Percentiles rank a stretch among this genome's conserved stretches.
Conservation (phyloP, 371 early-diverging fungal species). For the Mucor sp. region DNA sequence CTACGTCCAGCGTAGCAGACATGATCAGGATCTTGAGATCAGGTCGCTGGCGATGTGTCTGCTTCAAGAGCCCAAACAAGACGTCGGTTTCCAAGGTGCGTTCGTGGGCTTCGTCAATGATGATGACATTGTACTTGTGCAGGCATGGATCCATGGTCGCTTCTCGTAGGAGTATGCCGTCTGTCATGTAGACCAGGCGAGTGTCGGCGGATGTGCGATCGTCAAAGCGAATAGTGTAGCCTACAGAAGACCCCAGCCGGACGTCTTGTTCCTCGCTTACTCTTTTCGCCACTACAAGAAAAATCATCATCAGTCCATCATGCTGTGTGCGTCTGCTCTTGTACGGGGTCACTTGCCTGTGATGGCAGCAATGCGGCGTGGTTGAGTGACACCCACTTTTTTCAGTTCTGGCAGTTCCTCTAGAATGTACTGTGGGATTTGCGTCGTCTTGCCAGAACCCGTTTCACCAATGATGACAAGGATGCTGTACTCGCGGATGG, state of each 20-base stretch:
- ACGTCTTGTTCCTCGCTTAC: conserved; percentile 77
- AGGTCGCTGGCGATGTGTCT: conserved; percentile 53
- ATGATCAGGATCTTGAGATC: conserved; percentile 76
- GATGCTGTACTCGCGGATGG: conserved; percentile 63
- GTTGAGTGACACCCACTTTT: conserved; percentile 75
- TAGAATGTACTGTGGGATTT: conserved; percentile 87
- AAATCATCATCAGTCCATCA: too few relatives aligned
- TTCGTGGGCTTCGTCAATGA: conserved; percentile 97
- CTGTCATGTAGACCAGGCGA: conserved; percentile 86
- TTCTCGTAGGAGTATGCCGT: conserved; percentile 88
- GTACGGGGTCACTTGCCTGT: conserved; percentile 54
- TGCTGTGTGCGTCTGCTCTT: too few relatives aligned
- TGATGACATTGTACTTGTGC: conserved; percentile 70
- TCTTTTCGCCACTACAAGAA: conserved; percentile 73
- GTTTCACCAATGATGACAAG: conserved; percentile 86
- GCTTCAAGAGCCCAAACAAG: conserved; percentile 82
- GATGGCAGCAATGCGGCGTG: conserved; percentile 90
- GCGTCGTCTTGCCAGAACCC: conserved; percentile 93
- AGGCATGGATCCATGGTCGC: conserved; percentile 66
- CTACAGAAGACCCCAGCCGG: conserved; percentile 64
- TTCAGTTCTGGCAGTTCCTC: conserved; percentile 60
- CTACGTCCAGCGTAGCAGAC: conserved; percentile 82
- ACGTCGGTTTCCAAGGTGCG: conserved; percentile 93
- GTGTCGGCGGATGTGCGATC: conserved; percentile 65
- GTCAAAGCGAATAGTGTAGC: conserved; percentile 91